phyloP scores from a whole-genome alignment of 306 rosid species.

The Castanospermum australe region DNA sequence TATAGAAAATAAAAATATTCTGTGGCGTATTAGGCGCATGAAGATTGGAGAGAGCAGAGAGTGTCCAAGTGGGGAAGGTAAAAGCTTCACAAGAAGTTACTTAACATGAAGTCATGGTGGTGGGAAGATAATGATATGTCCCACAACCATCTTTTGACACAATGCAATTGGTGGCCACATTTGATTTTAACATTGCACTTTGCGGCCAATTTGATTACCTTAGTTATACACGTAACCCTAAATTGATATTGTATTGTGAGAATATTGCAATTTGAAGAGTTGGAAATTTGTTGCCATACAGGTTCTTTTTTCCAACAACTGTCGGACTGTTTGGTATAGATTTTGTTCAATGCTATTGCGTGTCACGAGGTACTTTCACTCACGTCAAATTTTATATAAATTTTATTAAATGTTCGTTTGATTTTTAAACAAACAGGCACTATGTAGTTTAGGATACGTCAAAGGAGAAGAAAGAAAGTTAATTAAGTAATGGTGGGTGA shows the following conservation, averaged over 20 bases:
- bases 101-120: neutral
- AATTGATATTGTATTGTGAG: neutral
- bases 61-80: neutral
- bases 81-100: neutral
- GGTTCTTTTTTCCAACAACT: too few relatives aligned
- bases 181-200: neutral
- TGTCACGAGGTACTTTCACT: too few relatives aligned
- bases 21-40: neutral
- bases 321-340: too few relatives aligned
- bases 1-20: neutral
- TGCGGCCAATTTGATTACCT: neutral
- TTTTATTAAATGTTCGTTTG: too few relatives aligned
- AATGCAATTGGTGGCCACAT: constrained; percentile 11
- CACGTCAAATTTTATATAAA: too few relatives aligned
- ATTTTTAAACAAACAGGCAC: too few relatives aligned
- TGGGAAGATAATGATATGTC: neutral
- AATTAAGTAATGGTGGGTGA: neutral
- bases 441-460: too few relatives aligned
- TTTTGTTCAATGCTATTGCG: too few relatives aligned
- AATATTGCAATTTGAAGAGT: neutral
- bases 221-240: neutral
- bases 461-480: neutral
- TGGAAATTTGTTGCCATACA: too few relatives aligned
- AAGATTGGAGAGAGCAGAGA: too few relatives aligned
- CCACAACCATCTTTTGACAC: neutral